A percentile compares a stretch with the other conserved stretches of the same genome.
Evolutionary conservation across 1,284 basidiomycete genomes (phyloP).

Genomic region (Coriolopsis trogii): DNA sequence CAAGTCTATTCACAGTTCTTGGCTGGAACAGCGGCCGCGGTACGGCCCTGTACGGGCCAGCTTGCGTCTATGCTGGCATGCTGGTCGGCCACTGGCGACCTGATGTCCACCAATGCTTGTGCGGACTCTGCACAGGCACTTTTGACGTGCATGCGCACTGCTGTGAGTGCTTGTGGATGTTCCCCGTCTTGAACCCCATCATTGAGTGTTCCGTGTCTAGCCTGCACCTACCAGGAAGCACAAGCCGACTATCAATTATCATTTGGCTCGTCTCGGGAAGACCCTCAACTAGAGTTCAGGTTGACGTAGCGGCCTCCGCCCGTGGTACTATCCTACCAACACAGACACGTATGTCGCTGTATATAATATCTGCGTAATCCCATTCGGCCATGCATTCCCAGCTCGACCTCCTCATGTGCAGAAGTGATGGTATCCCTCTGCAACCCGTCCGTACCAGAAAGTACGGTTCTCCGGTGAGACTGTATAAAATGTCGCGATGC

Average conservation of each 20-base stretch:
- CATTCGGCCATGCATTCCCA: not conserved
- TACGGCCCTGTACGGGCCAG: slow-evolving; percentile 57
- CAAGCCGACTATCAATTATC: slow-evolving; percentile 82
- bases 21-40: slow-evolving; percentile 6
- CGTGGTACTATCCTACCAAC: slow-evolving; percentile 3
- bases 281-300: slow-evolving; percentile 54
- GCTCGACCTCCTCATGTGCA: too few species aligned
- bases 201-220: slow-evolving; percentile 40
- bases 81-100: slow-evolving; percentile 85
- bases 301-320: not conserved
- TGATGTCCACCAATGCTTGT: slow-evolving; percentile 66
- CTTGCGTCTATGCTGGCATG: slow-evolving; percentile 86
- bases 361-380: slow-evolving; percentile 13
- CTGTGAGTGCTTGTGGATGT: slow-evolving; percentile 54
- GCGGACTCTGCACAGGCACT: slow-evolving; percentile 67
- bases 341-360: slow-evolving; percentile 19
- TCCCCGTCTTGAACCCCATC: not conserved
- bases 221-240: slow-evolving; percentile 65
- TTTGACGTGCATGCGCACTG: slow-evolving; percentile 86
- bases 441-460: too few species aligned
- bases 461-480: too few species aligned
- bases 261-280: slow-evolving; percentile 77
- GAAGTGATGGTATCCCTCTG: too few species aligned
- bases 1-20: slow-evolving; percentile 1
- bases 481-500: too few species aligned